phyloP scores from a whole-genome alignment of 805 yeast species.

The Kluyveromyces starmeri region DNA sequence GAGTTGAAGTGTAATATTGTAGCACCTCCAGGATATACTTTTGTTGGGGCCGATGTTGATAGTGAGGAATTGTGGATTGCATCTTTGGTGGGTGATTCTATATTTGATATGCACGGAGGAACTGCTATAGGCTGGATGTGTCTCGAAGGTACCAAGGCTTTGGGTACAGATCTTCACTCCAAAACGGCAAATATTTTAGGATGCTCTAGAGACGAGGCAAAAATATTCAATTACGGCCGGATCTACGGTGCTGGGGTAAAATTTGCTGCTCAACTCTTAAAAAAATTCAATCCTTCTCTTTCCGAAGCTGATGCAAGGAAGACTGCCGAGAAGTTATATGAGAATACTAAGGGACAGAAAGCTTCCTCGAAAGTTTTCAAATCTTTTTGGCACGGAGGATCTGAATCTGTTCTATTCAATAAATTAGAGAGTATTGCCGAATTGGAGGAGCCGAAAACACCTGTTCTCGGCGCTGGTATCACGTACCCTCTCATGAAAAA shows the following conservation, averaged over 20 bases:
- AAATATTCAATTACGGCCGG: constrained; percentile 91
- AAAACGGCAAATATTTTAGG: constrained; percentile 87
- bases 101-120: constrained; percentile 84
- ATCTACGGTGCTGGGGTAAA: constrained; percentile 96
- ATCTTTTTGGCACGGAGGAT: constrained; percentile 73
- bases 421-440: constrained; percentile 80
- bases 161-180: constrained; percentile 91
- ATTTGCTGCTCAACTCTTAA: constrained; percentile 76
- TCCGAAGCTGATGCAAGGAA: constrained; percentile 55
- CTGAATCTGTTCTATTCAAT: constrained; percentile 88
- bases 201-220: constrained; percentile 85
- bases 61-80: constrained; percentile 99
- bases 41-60: constrained; percentile 98
- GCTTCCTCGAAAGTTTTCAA: constrained; percentile 27
- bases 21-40: constrained; percentile 83
- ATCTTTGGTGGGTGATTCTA: constrained; percentile 85
- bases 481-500: constrained; percentile 68
- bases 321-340: constrained; percentile 61
- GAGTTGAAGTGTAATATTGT: constrained; percentile 79
- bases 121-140: constrained; percentile 99
- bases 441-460: constrained; percentile 73
- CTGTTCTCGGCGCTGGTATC: constrained; percentile 87
- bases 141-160: constrained; percentile 84
- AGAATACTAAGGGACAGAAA: constrained; percentile 71
- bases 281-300: constrained; percentile 69